Percentiles rank a stretch among this genome's conserved stretches.
Evolutionary conservation across 371 early-diverging fungal genomes (phyloP).

Genomic region (Apophysomyces sp.): DNA sequence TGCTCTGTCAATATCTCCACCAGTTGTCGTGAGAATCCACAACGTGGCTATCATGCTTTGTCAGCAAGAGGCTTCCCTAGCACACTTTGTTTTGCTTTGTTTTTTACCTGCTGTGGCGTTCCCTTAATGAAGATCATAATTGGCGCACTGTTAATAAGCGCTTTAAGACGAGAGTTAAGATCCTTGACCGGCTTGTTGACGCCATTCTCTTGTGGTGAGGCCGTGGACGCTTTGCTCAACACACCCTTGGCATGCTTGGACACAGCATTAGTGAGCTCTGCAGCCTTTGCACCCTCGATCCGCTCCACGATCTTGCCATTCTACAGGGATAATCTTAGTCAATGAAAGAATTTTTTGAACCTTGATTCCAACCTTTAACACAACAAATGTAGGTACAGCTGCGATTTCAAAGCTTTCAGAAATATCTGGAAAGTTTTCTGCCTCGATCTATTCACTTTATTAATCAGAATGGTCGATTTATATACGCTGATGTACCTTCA

Average conservation of each 20-base stretch:
- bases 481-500: constrained; percentile 56
- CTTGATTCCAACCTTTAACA: constrained; percentile 66
- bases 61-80: background rate
- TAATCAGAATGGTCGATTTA: background rate
- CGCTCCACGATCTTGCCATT: constrained; percentile 70
- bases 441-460: constrained; percentile 67
- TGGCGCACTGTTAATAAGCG: constrained; percentile 67
- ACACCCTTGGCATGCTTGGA: constrained; percentile 71
- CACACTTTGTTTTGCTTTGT: background rate
- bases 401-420: constrained; percentile 87
- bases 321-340: constrained; percentile 21
- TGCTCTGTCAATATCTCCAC: constrained; percentile 69
- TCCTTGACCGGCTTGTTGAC: constrained; percentile 44
- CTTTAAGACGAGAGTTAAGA: constrained; percentile 67
- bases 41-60: constrained; percentile 50
- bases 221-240: constrained; percentile 31
- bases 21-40: constrained; percentile 77
- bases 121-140: constrained; percentile 96
- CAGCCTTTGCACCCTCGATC: constrained; percentile 89
- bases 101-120: constrained; percentile 63
- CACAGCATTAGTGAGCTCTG: constrained; percentile 70
- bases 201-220: constrained; percentile 22
- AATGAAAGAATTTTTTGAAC: background rate
- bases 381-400: constrained; percentile 89
- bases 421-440: constrained; percentile 87